Evolutionary conservation across 2,329 filamentous ascomycete genomes (phyloP), one percentile per base, ranked within the genome.

Genomic region (Albifimbria verrucaria): DNA sequence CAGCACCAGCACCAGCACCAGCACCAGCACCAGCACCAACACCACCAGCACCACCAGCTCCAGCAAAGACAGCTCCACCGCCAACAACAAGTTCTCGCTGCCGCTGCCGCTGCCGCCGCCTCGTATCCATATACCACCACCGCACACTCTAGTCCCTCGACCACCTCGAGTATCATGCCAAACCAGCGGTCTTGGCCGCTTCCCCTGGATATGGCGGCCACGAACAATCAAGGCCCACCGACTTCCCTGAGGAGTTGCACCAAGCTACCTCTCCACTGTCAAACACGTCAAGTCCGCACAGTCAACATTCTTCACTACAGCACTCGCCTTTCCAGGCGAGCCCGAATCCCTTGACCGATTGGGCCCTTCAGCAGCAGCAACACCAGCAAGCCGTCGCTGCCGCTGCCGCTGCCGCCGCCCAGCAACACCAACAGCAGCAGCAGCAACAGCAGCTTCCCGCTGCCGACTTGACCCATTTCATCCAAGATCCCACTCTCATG

Each of bases 351-450:
- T 67, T 87, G 57, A 80, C 81, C 46, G 82, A 86, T 70, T 87
- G 83, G 82, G 78, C 83, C 21, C 76, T 87, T 49, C 77, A 81
- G 52, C 78, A 81, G 57, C 77, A 79, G 49, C 78, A 78, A 60
- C 76, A 77, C 54, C 75, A 77, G 50, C 59, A 68, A 43, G 54
- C 59, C 39, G 51, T 54, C 48, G 39, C 51, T 11, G 45, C 66
- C 62, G 20, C 64, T 68, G 2, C 66, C 67, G 49, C 68, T 65
- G 41, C 66, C 64, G 43, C 70, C 70, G 55, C 51, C 18, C 48
- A 54, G 12, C 58, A 64, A 2, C 58, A 59, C 22, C 57, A 56
- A 6, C 59, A 57, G 42, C 52, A 54, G n/a, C 55, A 56, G 3
- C 56, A 59, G 7, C 57, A 61, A 4, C 62, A 70, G 28, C 70